A percentile compares a stretch with the other conserved stretches of the same genome.
phyloP scores from a whole-genome alignment of 805 yeast species.

The Sungouiella thailandica region DNA sequence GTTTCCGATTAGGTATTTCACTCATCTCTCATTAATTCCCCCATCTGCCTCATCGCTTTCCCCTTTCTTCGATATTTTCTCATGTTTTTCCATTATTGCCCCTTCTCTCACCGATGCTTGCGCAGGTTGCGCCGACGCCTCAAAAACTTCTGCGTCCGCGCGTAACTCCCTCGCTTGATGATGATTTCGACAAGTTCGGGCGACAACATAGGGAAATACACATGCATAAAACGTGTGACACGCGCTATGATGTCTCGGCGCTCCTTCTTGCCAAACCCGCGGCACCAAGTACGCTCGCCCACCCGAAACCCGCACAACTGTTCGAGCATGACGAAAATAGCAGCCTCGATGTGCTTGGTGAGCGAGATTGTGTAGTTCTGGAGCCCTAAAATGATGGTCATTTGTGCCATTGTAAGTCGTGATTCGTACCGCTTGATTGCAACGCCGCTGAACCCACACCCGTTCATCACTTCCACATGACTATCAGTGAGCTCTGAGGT shows the following conservation, averaged over 20 bases:
- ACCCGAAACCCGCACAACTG: constrained; percentile 62
- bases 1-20: too few relatives aligned
- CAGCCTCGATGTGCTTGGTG: constrained; percentile 51
- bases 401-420: constrained; percentile 10
- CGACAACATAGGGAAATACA: constrained; percentile 46
- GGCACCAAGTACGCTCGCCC: constrained; percentile 79
- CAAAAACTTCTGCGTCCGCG: constrained; percentile 12
- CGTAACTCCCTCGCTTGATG: constrained; percentile 76
- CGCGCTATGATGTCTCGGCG: constrained; percentile 46
- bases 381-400: constrained; percentile 10
- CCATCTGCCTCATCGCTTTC: too few relatives aligned
- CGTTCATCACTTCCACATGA: constrained; percentile 1
- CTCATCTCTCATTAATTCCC: too few relatives aligned
- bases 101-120: too few relatives aligned
- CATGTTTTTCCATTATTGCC: too few relatives aligned
- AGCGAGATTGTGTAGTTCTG: constrained; percentile 39
- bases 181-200: constrained; percentile 60
- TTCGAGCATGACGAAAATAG: constrained; percentile 48
- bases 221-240: constrained; percentile 44
- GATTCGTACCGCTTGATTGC: constrained; percentile 9
- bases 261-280: constrained; percentile 60
- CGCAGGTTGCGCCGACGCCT: too few relatives aligned
- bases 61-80: too few relatives aligned
- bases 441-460: constrained; percentile 1
- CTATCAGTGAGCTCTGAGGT: background rate